These are phyloP conservation scores for Petunia hybrid DNA, from an alignment of 305 asterid genomes.

Conservation along the genomic window DNA sequence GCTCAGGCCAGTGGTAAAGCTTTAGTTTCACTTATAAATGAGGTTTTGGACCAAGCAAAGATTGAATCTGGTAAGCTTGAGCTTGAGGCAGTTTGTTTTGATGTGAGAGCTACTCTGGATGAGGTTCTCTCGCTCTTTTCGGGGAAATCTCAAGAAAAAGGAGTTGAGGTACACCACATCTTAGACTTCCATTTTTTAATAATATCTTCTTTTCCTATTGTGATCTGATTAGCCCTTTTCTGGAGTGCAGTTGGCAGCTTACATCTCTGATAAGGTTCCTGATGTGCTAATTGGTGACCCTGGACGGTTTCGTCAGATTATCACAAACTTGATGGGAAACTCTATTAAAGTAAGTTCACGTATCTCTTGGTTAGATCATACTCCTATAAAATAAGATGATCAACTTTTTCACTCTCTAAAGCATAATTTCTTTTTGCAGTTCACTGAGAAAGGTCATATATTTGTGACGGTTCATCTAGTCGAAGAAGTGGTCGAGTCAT, in stretches of 20 bases:
- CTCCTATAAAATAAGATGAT: constrained; percentile 8
- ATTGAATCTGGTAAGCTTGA: constrained; percentile 97
- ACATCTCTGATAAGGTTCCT: constrained; percentile 82
- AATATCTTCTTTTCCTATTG: constrained; percentile 27
- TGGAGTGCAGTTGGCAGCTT: constrained; percentile 84
- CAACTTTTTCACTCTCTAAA: constrained; percentile 24
- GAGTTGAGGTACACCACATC: constrained; percentile 74
- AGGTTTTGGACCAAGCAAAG: constrained; percentile 94
- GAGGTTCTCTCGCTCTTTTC: constrained; percentile 89
- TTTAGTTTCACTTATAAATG: constrained; percentile 90
- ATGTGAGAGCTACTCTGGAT: constrained; percentile 82
- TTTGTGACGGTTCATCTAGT: constrained; percentile 82
- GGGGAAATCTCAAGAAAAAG: constrained; percentile 88
- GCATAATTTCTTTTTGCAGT: constrained; percentile 53
- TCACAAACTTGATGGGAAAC: constrained; percentile 89
- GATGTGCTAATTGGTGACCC: constrained; percentile 87
- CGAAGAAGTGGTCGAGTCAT: constrained; percentile 65
- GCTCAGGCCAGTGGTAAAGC: constrained; percentile 99
- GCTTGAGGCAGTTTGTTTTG: constrained; percentile 91
- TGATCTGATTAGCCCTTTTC: constrained; percentile 33
- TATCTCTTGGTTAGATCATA: not conserved
- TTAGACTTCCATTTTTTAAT: constrained; percentile 29
- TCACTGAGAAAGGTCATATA: constrained; percentile 95
- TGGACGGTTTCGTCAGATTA: constrained; percentile 91
- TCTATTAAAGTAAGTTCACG: constrained; percentile 84